These are phyloP conservation scores for Pseudoscleropodium purum DNA, from an alignment of 225 moss, liverwort and hornwort genomes.

Conservation along the genomic window DNA sequence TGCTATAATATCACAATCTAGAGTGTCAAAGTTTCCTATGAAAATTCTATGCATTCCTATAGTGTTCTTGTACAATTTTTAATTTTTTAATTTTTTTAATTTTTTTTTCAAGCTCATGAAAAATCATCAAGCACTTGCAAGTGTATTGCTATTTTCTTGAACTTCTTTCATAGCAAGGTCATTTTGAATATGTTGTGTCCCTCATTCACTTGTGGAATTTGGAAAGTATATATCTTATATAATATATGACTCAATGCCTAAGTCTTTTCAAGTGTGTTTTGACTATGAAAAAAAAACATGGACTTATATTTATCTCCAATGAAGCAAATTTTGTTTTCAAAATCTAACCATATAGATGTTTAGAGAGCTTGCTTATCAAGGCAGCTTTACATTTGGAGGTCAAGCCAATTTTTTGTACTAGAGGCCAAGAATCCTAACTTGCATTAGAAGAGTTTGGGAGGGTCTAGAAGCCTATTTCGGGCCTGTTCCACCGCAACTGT, in stretches of 20 bases:
- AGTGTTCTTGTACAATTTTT: neutral
- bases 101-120: neutral
- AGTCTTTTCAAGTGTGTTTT: too few relatives aligned
- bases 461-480: too few relatives aligned
- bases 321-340: too few relatives aligned
- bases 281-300: neutral
- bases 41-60: neutral
- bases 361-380: too few relatives aligned
- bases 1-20: neutral
- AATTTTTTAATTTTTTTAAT: neutral
- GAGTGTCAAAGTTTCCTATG: neutral
- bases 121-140: neutral
- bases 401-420: too few relatives aligned
- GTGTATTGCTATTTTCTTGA: neutral
- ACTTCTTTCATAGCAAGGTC: neutral
- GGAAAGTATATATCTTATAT: too few relatives aligned
- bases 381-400: too few relatives aligned
- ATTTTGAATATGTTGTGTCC: neutral
- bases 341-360: too few relatives aligned
- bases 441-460: too few relatives aligned
- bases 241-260: neutral
- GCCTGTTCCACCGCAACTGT: too few relatives aligned
- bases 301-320: too few relatives aligned
- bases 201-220: neutral
- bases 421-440: too few relatives aligned